Evolutionary conservation across 495 filamentous ascomycete species (phyloP).

Genomic region (Coniosporium apollinis): DNA sequence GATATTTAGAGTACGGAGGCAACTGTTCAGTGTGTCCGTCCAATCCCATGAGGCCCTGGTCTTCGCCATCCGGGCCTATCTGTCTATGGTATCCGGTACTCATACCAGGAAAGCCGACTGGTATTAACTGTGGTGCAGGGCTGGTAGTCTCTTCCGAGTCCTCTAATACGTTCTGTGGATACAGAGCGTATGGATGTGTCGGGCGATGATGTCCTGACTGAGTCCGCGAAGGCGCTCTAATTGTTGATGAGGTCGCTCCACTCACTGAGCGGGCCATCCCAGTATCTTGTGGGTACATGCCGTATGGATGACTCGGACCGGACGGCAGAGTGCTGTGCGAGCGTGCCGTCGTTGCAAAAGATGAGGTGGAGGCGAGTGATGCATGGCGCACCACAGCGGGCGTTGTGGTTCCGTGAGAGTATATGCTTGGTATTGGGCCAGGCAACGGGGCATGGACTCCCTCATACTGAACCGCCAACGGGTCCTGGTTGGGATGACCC

Average conservation of each 20-base stretch:
- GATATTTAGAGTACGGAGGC: constrained; percentile 74
- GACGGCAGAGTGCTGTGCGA: constrained; percentile 14
- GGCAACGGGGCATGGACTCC: no score
- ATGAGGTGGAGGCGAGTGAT: constrained; percentile 19
- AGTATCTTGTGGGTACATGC: constrained; percentile 24
- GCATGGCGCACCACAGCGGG: no score
- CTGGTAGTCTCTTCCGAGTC: constrained; percentile 20
- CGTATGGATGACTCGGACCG: constrained; percentile 26
- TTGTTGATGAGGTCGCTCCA: constrained; percentile 15
- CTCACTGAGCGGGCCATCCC: constrained; percentile 17
- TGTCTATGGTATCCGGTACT: constrained; percentile 47
- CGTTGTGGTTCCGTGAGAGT: no score
- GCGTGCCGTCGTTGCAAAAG: constrained; percentile 18
- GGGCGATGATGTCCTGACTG: constrained; percentile 26
- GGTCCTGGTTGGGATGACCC: no score
- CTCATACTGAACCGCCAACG: no score
- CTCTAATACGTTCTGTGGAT: constrained; percentile 58
- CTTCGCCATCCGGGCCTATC: constrained; percentile 65
- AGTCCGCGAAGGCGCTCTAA: constrained; percentile 2
- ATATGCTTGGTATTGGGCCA: no score
- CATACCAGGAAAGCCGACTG: constrained; percentile 59
- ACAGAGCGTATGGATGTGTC: constrained; percentile 79
- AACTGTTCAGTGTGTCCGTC: constrained; percentile 82
- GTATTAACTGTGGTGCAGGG: constrained; percentile 30
- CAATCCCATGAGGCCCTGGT: constrained; percentile 75